Evolutionary conservation across 306 rosid genomes (phyloP).

Genomic region (Abrus precatorius): DNA sequence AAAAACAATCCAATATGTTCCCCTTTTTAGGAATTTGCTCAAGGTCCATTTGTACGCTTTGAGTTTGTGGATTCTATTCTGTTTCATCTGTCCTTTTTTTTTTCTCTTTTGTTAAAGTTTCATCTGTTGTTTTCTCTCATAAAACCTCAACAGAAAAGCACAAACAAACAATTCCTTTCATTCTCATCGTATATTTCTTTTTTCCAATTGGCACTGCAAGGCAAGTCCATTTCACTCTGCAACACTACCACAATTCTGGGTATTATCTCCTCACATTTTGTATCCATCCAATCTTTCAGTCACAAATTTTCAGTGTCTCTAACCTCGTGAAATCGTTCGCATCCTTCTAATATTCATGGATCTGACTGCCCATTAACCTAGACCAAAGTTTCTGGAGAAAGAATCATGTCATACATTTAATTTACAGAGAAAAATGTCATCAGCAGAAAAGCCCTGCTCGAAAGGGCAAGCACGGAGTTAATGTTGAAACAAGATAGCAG

Average conservation of each 20-base stretch:
- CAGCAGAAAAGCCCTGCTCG: slow-evolving; percentile 67
- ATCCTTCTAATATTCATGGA: slow-evolving; percentile 43
- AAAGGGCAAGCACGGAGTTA: slow-evolving; percentile 90
- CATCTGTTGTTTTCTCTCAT: slow-evolving; percentile 51
- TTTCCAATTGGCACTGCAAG: slow-evolving; percentile 43
- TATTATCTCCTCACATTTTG: slow-evolving; percentile 13
- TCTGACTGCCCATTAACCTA: slow-evolving; percentile 47
- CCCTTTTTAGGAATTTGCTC: slow-evolving; percentile 75
- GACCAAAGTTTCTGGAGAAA: not conserved
- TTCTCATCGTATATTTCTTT: slow-evolving; percentile 42
- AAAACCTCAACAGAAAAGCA: slow-evolving; percentile 55
- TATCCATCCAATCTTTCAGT: slow-evolving; percentile 31
- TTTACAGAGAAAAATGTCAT: slow-evolving; percentile 62
- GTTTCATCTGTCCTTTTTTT: not conserved
- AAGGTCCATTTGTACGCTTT: slow-evolving; percentile 76
- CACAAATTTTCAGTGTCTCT: slow-evolving; percentile 47
- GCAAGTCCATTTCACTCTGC: slow-evolving; percentile 51
- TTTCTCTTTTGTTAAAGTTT: slow-evolving; percentile 7
- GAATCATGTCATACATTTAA: slow-evolving; percentile 2
- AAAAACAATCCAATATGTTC: slow-evolving; percentile 47
- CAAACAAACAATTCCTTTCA: slow-evolving; percentile 58
- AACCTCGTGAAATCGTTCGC: slow-evolving; percentile 16
- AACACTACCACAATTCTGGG: slow-evolving; percentile 37
- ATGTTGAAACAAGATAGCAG: no score
- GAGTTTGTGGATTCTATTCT: slow-evolving; percentile 74